Evolutionary conservation across 2,329 filamentous ascomycete species (phyloP), one percentile per base, ranked within the genome.

Genomic region (Pyricularia grisea): DNA sequence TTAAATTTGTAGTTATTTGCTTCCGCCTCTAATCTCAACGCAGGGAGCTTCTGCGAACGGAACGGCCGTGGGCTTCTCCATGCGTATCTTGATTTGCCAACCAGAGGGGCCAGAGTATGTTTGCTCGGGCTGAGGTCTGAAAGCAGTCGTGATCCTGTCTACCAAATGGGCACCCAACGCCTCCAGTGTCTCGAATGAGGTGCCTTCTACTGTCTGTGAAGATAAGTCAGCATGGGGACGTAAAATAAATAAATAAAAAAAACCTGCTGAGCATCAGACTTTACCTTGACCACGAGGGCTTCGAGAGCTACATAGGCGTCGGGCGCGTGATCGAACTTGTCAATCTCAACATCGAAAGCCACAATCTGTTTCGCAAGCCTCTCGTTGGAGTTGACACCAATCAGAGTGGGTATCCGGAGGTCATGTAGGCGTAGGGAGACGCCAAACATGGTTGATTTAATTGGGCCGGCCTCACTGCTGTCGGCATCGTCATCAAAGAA

Each of bases 61-160:
- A 25, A 93, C 88, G 0, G 91, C 91, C 14, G 89, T 87, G 2
- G 91, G 91, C 79, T 93, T 93, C 77, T 89, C 88, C 67, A 93
- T 79, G 28, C 81, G 80, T 55, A 93, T 82, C 70, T 82, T 84
- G 67, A 93, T 79, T 69, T 82, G 82, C 78, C 85, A 84, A 17
- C 80, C 79, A 27, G 80, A 74, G 61, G 81, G 65, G 10, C 77
- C 55, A 76, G 75, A 71, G 80, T 73, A 73, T n/a, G 75, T 73
- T 68, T 74, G 74, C 33, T 76, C 72, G 69, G 74, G 67, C 72
- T 71, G 63, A 74, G 70, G 70, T 60, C 74, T 74, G 71, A 86
- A 79, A 33, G 82, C 79, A 28, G 75, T 74, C n/a, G 84, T 78
- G 60, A 89, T 80, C 9, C 75, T 76, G 5, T 78, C 77, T 67